Evolutionary conservation across 306 rosid species (phyloP).

Genomic region (Inga laurina): DNA sequence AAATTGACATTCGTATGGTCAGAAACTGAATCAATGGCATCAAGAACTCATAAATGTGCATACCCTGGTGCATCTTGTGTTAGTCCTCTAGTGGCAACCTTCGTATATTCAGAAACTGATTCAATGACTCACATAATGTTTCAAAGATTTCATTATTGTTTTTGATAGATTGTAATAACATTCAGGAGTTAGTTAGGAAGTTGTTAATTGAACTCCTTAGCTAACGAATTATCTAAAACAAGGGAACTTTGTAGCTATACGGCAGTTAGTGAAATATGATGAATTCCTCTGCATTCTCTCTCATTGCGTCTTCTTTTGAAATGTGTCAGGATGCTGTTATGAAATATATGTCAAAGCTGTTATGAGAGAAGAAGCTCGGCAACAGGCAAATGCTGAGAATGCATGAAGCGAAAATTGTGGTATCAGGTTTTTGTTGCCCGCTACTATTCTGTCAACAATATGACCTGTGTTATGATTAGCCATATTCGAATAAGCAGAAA

Average conservation of each 20-base stretch:
- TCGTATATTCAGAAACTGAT: no score
- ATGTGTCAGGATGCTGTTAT: constrained; percentile 56
- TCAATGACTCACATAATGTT: background rate
- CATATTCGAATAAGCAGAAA: constrained; percentile 18
- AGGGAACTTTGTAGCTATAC: background rate
- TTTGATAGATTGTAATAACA: background rate
- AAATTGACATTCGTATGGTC: background rate
- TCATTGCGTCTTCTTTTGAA: background rate
- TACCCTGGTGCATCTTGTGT: background rate
- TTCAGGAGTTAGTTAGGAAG: background rate
- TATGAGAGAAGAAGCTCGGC: constrained; percentile 52
- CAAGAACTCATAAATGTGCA: background rate
- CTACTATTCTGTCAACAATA: constrained; percentile 12
- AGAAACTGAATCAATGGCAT: background rate
- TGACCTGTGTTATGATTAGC: background rate
- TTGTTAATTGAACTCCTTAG: background rate
- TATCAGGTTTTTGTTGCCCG: background rate
- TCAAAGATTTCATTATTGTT: background rate
- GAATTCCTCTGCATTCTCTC: no score
- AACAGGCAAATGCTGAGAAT: constrained; percentile 31
- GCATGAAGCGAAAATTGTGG: constrained; percentile 1
- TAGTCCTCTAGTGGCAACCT: background rate
- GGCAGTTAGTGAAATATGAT: background rate
- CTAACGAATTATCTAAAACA: no score
- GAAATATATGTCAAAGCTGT: constrained; percentile 59